These are phyloP conservation scores for Wickerhamomyces rabaulensis DNA, from an alignment of 805 yeast genomes.

Conservation along the genomic window DNA sequence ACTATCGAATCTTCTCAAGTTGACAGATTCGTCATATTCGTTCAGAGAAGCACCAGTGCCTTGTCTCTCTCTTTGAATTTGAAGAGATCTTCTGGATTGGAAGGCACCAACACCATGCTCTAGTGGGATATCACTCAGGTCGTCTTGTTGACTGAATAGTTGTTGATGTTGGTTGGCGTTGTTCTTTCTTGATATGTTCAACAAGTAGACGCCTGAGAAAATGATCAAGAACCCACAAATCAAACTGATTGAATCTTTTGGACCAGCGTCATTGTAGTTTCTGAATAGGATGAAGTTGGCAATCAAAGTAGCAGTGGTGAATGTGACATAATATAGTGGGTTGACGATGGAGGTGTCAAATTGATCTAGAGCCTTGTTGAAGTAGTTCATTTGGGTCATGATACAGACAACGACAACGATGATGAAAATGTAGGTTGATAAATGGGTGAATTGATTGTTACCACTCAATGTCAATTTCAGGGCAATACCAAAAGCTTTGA, in stretches of 20 bases:
- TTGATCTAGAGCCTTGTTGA: constrained; percentile 89
- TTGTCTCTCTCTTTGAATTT: constrained; percentile 39
- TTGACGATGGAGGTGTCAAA: constrained; percentile 90
- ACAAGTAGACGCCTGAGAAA: constrained; percentile 79
- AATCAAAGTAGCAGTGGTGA: constrained; percentile 79
- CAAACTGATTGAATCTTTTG: constrained; percentile 74
- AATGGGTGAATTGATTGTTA: constrained; percentile 80
- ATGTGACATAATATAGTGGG: constrained; percentile 86
- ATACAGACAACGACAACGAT: constrained; percentile 76
- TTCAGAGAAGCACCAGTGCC: constrained; percentile 24
- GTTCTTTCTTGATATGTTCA: constrained; percentile 70
- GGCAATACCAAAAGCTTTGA: constrained; percentile 91
- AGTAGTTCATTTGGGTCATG: constrained; percentile 87
- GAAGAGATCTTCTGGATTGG: constrained; percentile 74
- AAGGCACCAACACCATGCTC: constrained; percentile 79
- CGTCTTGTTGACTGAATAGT: constrained; percentile 42
- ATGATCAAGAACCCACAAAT: constrained; percentile 83
- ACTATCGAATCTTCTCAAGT: constrained; percentile 56
- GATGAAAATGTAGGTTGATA: constrained; percentile 78
- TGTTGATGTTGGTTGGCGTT: constrained; percentile 37
- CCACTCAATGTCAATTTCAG: constrained; percentile 79
- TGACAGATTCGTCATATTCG: constrained; percentile 45
- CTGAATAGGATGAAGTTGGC: constrained; percentile 84
- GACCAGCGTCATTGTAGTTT: constrained; percentile 80
- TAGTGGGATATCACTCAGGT: constrained; percentile 67